These are phyloP conservation scores for Grosmannia huntii DNA, from an alignment of 2,329 filamentous ascomycete species.

Conservation along the genomic window DNA sequence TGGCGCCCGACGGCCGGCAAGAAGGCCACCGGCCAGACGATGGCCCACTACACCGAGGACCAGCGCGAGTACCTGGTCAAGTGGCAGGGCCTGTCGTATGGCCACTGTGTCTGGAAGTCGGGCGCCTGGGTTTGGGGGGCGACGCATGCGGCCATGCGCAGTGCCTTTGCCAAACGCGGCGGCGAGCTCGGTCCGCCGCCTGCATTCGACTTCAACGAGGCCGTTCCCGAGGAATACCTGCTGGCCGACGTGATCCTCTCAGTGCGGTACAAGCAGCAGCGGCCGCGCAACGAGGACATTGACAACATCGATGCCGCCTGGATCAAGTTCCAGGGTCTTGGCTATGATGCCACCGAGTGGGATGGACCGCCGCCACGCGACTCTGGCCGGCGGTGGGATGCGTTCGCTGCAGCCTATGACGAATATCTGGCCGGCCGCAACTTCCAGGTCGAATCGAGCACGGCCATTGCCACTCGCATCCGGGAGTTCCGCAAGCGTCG, in stretches of 20 bases:
- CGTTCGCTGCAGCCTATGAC: constrained; percentile 72
- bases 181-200: constrained; percentile 45
- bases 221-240: constrained; percentile 77
- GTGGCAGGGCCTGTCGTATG: constrained; percentile 72
- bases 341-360: constrained; percentile 87
- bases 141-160: constrained; percentile 49
- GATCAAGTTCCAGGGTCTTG: constrained; percentile 86
- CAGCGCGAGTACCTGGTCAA: constrained; percentile 89
- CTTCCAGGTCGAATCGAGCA: constrained; percentile 42
- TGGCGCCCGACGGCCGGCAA: constrained; percentile 53
- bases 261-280: constrained; percentile 44
- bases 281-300: constrained; percentile 49
- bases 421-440: constrained; percentile 76
- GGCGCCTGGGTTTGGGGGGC: constrained; percentile 80
- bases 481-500: constrained; percentile 46
- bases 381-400: constrained; percentile 54
- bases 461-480: constrained; percentile 54
- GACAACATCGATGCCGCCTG: constrained; percentile 59
- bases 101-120: constrained; percentile 73
- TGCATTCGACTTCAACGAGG: constrained; percentile 60
- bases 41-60: constrained; percentile 51
- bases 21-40: constrained; percentile 30
- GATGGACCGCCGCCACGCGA: constrained; percentile 62
- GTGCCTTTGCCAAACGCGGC: constrained; percentile 62
- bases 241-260: constrained; percentile 82